Base-by-base conservation (phyloP, 192 early-diverging fungal species). In the Backusella luteola region DNA sequence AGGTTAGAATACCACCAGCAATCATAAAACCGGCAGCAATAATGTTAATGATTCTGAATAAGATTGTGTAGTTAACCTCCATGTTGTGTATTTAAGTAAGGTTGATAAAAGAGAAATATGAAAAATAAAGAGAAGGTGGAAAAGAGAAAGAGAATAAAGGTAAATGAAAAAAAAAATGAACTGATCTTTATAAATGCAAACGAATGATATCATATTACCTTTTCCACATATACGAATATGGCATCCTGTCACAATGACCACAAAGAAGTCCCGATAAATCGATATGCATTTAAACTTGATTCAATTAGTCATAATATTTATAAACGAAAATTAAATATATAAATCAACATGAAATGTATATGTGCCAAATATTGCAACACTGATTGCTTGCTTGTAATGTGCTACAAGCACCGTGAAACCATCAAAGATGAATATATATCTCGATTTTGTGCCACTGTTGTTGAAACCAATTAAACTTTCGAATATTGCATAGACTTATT, bases 1-100 rank as follows among this genome's bases (percentile, higher is more conserved):
- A 66, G 42, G 78, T 80, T 15, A 56, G 69, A 3, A 80, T 69
- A 67, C 78, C 78, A 34, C 78, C 78, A 41, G 75, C 75, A 7
- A 80, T 63, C 78, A 80, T 76, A 67, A 80, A 76, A 9, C 56
- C 53, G 15, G 38, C 78, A 1, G 71, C 74, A 32, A 80, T 14
- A 6, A 80, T 68, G 23, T 80, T 80, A 9, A 75, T 38, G 1
- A 75, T 32, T 17, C 78, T 38, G 71, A 80, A 80, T 19, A 76
- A 4, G 0, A 76, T 29, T 5, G 68, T 56, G 9, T 70, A 69
- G 26, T 71, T 39, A 23, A 72, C 19, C n/a, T 69, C 39, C 17
- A 66, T 70, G 35, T 68, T 80, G 8, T 41, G 15, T 17, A 71
- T 59, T 26, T 59, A 23, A 59, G 21, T 12, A 49, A 49, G 17